Conservation (phyloP, 306 rosid species). For the Crotalaria pallida region DNA sequence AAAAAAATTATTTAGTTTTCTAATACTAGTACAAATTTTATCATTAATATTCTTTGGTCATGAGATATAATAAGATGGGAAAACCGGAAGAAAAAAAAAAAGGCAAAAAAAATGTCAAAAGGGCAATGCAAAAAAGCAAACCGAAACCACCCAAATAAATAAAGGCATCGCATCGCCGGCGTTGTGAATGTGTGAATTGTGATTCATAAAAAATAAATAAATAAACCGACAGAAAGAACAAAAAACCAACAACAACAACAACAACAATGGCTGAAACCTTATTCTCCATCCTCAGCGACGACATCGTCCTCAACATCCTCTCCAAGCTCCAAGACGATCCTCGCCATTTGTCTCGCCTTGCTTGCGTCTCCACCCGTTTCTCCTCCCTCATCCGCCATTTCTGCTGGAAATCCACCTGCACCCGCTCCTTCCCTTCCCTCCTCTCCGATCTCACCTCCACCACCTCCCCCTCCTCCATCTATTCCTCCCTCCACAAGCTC, state of each 20-base stretch:
- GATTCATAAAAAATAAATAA: too few relatives aligned
- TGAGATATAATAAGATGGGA: too few relatives aligned
- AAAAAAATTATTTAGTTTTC: too few relatives aligned
- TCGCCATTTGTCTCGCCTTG: conserved; percentile 62
- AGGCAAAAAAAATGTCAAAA: too few relatives aligned
- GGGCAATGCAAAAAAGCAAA: too few relatives aligned
- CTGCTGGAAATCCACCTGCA: conserved; percentile 62
- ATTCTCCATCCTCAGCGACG: conserved; percentile 54
- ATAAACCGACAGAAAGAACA: not conserved
- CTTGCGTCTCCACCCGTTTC: conserved; percentile 65
- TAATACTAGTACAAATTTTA: too few relatives aligned
- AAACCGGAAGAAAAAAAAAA: too few relatives aligned
- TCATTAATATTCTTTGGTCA: too few relatives aligned
- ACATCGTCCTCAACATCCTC: conserved; percentile 45
- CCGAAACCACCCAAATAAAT: too few relatives aligned
- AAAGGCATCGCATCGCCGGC: too few relatives aligned
- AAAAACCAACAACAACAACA: too few relatives aligned
- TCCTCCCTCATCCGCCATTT: conserved; percentile 44
- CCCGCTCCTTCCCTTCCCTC: conserved; percentile 40
- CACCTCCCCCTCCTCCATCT: conserved; percentile 35
- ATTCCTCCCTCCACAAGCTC: conserved; percentile 64
- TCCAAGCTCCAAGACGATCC: conserved; percentile 69
- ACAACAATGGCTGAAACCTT: not conserved
- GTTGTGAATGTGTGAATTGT: too few relatives aligned
- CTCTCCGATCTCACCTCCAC: conserved; percentile 40